Percentiles rank a stretch among this genome's conserved stretches.
Evolutionary conservation across 129 eudicot genomes (phyloP).

Genomic region (Solidago caesia): DNA sequence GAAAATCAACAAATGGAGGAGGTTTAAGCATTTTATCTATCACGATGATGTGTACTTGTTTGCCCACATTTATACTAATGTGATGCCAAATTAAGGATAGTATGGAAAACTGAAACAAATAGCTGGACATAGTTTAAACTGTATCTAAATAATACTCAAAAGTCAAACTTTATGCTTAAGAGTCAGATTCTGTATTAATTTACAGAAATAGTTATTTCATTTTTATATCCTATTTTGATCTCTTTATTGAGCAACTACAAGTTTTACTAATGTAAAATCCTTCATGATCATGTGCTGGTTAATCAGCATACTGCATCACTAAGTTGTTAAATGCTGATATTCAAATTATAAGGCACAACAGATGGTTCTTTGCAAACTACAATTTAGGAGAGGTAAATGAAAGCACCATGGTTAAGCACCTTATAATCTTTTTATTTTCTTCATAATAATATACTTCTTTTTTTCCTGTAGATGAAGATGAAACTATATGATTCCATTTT

Average conservation of each 20-base stretch:
- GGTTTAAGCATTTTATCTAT: not conserved
- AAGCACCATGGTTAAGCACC: not conserved
- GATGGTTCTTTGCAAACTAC: not conserved
- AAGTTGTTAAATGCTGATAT: constrained; percentile 2
- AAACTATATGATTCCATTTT: not conserved
- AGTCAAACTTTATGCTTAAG: not conserved
- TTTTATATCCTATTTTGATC: not conserved
- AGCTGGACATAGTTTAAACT: not conserved
- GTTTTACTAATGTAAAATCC: not conserved
- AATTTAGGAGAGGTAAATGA: not conserved
- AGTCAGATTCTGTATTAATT: not conserved
- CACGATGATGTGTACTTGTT: not conserved
- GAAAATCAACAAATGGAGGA: not conserved
- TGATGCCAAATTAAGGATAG: too few species aligned
- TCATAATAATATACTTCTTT: not conserved
- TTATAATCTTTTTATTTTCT: not conserved
- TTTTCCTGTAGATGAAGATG: not conserved
- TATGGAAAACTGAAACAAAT: not conserved
- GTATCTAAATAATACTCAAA: constrained; percentile 2
- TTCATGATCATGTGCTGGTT: not conserved
- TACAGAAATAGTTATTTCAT: not conserved
- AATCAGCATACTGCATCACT: not conserved
- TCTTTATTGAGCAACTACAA: not conserved
- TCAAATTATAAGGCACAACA: not conserved
- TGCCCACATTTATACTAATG: too few species aligned